Conservation (phyloP, 192 early-diverging fungal species). For the Rhizophagus clarus region DNA sequence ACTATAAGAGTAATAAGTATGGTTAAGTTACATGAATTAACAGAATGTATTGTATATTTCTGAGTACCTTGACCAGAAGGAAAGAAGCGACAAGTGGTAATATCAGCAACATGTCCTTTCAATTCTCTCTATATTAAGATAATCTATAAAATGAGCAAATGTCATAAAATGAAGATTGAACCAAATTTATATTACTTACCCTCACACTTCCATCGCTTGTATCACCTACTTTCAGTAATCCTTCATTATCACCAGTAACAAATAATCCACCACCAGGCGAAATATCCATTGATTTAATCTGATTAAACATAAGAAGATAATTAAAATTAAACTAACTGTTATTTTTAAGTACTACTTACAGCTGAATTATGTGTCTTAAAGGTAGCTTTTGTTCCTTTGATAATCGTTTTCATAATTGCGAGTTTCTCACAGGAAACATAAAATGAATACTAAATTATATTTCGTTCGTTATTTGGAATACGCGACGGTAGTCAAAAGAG, state of each 20-base stretch:
- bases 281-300: slow-evolving; percentile 49
- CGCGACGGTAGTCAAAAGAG: not conserved
- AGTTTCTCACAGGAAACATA: slow-evolving; percentile 39
- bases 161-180: not conserved
- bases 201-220: slow-evolving; percentile 39
- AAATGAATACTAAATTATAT: slow-evolving; percentile 43
- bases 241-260: slow-evolving; percentile 45
- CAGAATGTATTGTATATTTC: not conserved
- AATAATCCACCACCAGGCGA: slow-evolving; percentile 53
- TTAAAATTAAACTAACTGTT: not conserved
- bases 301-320: not conserved
- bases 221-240: slow-evolving; percentile 43
- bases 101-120: slow-evolving; percentile 68
- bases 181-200: slow-evolving; percentile 33
- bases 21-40: not conserved
- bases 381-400: slow-evolving; percentile 42
- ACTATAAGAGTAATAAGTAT: slow-evolving; percentile 39
- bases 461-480: not conserved
- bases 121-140: slow-evolving; percentile 43
- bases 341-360: not conserved
- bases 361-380: slow-evolving; percentile 25
- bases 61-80: slow-evolving; percentile 69
- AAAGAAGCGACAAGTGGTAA: slow-evolving; percentile 70
- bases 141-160: not conserved
- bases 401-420: slow-evolving; percentile 34